These are phyloP conservation scores for Salvia miltiorrhiza DNA, from an alignment of 257 asterid species.

Conservation along the genomic window DNA sequence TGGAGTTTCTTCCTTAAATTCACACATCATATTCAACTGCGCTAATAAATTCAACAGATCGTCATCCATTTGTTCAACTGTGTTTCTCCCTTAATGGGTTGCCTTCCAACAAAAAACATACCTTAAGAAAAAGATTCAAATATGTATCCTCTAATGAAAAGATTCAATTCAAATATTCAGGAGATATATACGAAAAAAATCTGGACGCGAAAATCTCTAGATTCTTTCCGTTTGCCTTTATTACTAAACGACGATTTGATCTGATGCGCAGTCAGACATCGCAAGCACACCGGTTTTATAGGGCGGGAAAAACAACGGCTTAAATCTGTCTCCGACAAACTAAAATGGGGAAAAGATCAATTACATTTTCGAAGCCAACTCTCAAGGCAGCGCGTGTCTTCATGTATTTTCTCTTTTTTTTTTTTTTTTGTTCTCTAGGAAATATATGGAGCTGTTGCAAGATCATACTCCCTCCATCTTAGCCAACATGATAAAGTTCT, in stretches of 20 bases:
- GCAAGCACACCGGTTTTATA: slow-evolving; percentile 18
- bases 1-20: slow-evolving; percentile 11
- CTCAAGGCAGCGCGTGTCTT: slow-evolving; percentile 11
- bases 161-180: not conserved
- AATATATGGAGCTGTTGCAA: not conserved
- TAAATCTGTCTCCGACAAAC: slow-evolving; percentile 13
- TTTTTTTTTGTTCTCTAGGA: not conserved
- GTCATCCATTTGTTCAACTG: not conserved
- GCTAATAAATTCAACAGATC: slow-evolving; percentile 2
- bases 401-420: not conserved
- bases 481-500: too few relatives aligned
- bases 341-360: not conserved
- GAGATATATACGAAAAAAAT: not conserved
- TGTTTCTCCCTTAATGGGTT: not conserved
- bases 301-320: slow-evolving; percentile 27
- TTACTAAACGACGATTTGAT: not conserved
- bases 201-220: not conserved
- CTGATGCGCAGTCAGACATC: not conserved
- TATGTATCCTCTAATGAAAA: too few relatives aligned
- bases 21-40: slow-evolving; percentile 17
- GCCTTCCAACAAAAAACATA: too few relatives aligned
- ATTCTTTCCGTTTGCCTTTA: not conserved
- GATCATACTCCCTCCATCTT: too few relatives aligned
- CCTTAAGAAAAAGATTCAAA: too few relatives aligned
- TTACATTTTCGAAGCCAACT: not conserved